Percentiles rank a stretch among this genome's conserved stretches.
phyloP scores from a whole-genome alignment of 1,284 basidiomycete species.

The Cryptococcus maquisensis region DNA sequence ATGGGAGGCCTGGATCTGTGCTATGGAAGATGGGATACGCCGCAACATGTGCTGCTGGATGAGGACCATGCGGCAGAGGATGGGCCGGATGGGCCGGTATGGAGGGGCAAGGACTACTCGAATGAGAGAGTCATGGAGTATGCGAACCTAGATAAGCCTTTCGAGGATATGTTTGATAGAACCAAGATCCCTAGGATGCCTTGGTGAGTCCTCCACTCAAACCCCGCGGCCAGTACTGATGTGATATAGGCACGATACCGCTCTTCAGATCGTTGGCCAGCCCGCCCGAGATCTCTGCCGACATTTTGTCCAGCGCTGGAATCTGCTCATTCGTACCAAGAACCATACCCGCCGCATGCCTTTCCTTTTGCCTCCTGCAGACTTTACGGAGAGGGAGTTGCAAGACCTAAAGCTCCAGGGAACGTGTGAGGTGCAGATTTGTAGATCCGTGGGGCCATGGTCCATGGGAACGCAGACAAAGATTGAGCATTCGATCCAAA shows the following conservation, averaged over 20 bases:
- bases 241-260: slow-evolving; percentile 80
- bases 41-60: slow-evolving; percentile 86
- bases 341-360: slow-evolving; percentile 91
- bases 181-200: slow-evolving; percentile 89
- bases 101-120: slow-evolving; percentile 70
- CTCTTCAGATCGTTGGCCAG: slow-evolving; percentile 91
- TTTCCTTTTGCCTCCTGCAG: slow-evolving; percentile 88
- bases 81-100: slow-evolving; percentile 66
- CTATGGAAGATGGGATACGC: slow-evolving; percentile 93
- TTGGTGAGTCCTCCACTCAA: slow-evolving; percentile 58
- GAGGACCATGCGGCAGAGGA: slow-evolving; percentile 60
- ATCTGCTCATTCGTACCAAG: slow-evolving; percentile 86
- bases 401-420: slow-evolving; percentile 79
- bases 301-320: slow-evolving; percentile 95
- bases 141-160: slow-evolving; percentile 79
- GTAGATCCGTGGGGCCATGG: slow-evolving; percentile 93
- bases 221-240: neutral
- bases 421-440: slow-evolving; percentile 96
- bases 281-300: slow-evolving; percentile 91
- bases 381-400: slow-evolving; percentile 81
- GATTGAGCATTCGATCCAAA: slow-evolving; percentile 90
- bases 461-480: slow-evolving; percentile 83
- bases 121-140: slow-evolving; percentile 89
- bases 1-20: slow-evolving; percentile 96
- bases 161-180: slow-evolving; percentile 92